Conservation (phyloP, 2,329 filamentous ascomycete genomes). For the Xylaria sp. region DNA sequence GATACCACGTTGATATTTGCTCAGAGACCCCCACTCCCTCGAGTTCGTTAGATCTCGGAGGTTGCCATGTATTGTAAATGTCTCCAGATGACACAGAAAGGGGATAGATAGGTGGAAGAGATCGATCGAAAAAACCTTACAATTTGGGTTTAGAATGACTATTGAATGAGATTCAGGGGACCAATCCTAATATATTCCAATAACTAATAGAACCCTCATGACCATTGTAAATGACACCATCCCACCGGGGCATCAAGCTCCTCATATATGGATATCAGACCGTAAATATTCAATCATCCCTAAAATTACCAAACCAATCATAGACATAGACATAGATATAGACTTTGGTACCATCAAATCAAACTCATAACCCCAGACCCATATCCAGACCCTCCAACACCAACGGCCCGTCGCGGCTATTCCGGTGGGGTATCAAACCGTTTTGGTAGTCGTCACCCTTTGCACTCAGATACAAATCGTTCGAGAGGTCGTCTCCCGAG, state of each 20-base stretch:
- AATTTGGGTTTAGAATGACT: conserved; percentile 7
- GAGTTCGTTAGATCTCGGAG: neutral
- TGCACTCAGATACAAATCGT: conserved; percentile 58
- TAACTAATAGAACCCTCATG: conserved; percentile 20
- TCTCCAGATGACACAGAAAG: neutral
- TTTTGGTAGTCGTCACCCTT: conserved; percentile 53
- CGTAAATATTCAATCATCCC: conserved; percentile 9
- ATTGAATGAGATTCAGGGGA: conserved; percentile 12
- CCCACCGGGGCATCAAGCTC: neutral
- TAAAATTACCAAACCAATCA: conserved; percentile 6
- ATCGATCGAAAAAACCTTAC: conserved; percentile 1
- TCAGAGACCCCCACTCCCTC: neutral
- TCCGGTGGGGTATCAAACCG: conserved; percentile 36
- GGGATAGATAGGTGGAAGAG: neutral
- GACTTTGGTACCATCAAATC: conserved; percentile 7
- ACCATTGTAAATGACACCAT: neutral
- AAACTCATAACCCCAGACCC: conserved; percentile 39
- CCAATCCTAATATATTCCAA: conserved; percentile 14
- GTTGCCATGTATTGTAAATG: conserved; percentile 8
- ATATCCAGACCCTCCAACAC: conserved; percentile 43
- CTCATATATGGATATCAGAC: conserved; percentile 22
- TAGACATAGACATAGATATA: neutral
- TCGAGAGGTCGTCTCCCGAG: conserved; percentile 63
- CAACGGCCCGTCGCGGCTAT: conserved; percentile 43
- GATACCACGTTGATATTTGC: neutral